Conservation (phyloP, 2,329 filamentous ascomycete genomes). For the Domatiomyces catenatus region DNA sequence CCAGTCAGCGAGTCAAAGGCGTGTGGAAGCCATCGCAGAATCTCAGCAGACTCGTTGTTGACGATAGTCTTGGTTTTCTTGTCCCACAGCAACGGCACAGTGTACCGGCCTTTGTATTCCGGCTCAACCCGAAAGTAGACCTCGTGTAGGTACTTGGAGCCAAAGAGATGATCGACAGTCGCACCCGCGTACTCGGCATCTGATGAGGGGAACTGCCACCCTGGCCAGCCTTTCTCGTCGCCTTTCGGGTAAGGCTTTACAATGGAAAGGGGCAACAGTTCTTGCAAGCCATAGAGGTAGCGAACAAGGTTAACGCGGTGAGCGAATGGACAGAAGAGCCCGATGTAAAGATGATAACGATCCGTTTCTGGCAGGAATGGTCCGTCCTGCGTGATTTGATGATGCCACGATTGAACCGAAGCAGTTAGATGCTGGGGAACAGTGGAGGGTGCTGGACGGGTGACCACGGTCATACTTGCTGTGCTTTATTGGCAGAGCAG, state of each 20-base stretch:
- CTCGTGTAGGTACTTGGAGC: slow-evolving; percentile 43
- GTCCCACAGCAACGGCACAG: slow-evolving; percentile 48
- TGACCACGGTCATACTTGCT: background rate
- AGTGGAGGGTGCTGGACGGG: slow-evolving; percentile 6
- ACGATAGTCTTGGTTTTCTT: slow-evolving; percentile 40
- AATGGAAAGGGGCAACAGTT: slow-evolving; percentile 37
- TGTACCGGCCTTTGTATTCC: slow-evolving; percentile 45
- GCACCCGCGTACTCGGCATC: slow-evolving; percentile 42
- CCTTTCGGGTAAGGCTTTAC: slow-evolving; percentile 54
- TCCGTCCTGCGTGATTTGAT: slow-evolving; percentile 31
- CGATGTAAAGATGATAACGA: slow-evolving; percentile 42
- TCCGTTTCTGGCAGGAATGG: slow-evolving; percentile 36
- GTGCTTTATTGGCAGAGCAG: background rate
- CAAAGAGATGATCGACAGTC: slow-evolving; percentile 45
- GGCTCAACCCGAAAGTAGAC: slow-evolving; percentile 47
- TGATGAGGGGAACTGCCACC: slow-evolving; percentile 43
- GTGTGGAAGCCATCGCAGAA: slow-evolving; percentile 43
- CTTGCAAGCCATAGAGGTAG: slow-evolving; percentile 41
- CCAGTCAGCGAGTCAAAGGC: slow-evolving; percentile 39
- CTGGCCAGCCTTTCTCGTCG: slow-evolving; percentile 46
- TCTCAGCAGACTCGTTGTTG: slow-evolving; percentile 46
- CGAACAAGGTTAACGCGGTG: slow-evolving; percentile 45
- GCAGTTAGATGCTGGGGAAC: slow-evolving; percentile 13
- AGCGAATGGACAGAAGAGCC: slow-evolving; percentile 51
- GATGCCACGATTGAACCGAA: slow-evolving; percentile 30